Evolutionary conservation across 768 basidiomycete species (phyloP).

Genomic region (Erythrobasidium yunnanense): DNA sequence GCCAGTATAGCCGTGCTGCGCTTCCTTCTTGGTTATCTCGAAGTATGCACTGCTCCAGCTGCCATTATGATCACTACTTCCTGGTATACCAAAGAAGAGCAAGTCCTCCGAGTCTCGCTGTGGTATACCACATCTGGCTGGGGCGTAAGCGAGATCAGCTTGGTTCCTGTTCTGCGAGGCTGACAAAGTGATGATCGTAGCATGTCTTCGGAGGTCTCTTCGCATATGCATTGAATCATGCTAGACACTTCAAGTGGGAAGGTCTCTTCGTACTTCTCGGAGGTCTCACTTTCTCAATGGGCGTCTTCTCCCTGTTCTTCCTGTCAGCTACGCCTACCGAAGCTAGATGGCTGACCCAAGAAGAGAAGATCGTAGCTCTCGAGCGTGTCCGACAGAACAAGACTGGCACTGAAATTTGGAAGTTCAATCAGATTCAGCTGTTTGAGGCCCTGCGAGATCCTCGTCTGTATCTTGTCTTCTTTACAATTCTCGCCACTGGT

Average conservation of each 20-base stretch:
- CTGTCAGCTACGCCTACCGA: constrained; percentile 58
- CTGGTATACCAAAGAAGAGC: constrained; percentile 27
- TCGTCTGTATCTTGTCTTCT: constrained; percentile 29
- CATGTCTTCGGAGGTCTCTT: not conserved
- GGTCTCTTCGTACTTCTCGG: constrained; percentile 53
- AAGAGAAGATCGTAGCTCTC: constrained; percentile 55
- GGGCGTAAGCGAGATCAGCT: not conserved
- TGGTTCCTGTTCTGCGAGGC: not conserved
- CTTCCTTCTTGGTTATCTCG: constrained; percentile 27
- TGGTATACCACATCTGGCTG: constrained; percentile 1
- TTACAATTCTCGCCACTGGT: constrained; percentile 27
- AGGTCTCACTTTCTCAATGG: constrained; percentile 53
- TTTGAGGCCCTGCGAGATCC: constrained; percentile 24
- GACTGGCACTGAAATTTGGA: constrained; percentile 47
- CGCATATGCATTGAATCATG: constrained; percentile 3
- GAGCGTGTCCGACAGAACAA: constrained; percentile 58
- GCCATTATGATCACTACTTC: not conserved
- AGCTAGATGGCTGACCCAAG: constrained; percentile 50
- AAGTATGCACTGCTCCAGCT: constrained; percentile 17
- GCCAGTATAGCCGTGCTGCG: constrained; percentile 12
- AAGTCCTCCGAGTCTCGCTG: constrained; percentile 13
- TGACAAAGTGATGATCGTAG: not conserved
- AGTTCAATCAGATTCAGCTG: constrained; percentile 31
- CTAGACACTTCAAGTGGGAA: constrained; percentile 23
- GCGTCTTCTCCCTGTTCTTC: constrained; percentile 51